A percentile compares a stretch with the other conserved stretches of the same genome.
phyloP scores from a whole-genome alignment of 139 green algal genomes.

The Astrephomene gubernaculifera region DNA sequence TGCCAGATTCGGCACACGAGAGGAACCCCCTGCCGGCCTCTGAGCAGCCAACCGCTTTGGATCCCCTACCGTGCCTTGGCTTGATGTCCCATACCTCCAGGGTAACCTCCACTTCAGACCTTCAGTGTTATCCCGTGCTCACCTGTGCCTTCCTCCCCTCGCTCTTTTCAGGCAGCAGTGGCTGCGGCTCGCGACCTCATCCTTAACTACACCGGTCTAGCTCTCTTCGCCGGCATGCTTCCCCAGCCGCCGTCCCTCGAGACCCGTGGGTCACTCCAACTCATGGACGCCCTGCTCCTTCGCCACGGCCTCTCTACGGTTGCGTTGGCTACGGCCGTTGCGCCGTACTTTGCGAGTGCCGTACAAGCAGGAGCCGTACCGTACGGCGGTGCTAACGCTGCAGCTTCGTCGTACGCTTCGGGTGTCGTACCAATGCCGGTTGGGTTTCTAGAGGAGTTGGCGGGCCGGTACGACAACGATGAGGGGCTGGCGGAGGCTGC shows the following conservation, averaged over 20 bases:
- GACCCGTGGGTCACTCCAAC: conserved; percentile 71
- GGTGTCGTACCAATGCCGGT: conserved; percentile 69
- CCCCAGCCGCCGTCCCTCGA: conserved; percentile 68
- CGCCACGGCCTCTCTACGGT: neutral
- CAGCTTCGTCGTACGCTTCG: neutral
- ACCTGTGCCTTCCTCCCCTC: neutral
- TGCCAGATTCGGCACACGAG: no score
- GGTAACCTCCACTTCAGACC: no score
- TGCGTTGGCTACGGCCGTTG: neutral
- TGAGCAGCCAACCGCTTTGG: no score
- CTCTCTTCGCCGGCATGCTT: conserved; percentile 78
- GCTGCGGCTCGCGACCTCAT: conserved; percentile 77
- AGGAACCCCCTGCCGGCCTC: no score
- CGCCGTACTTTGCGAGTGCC: neutral
- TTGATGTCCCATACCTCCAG: no score
- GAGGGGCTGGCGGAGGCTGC: conserved; percentile 80
- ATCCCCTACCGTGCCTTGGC: no score
- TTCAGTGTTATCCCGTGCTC: no score
- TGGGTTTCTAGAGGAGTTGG: conserved; percentile 88
- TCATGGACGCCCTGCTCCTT: conserved; percentile 73
- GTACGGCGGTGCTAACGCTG: neutral
- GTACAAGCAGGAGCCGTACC: neutral
- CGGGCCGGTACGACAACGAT: conserved; percentile 55
- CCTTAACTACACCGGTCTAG: conserved; percentile 86
- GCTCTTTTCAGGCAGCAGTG: conserved; percentile 50